Conservation (phyloP, 768 basidiomycete genomes). For the Daedaleopsis sinensis region DNA sequence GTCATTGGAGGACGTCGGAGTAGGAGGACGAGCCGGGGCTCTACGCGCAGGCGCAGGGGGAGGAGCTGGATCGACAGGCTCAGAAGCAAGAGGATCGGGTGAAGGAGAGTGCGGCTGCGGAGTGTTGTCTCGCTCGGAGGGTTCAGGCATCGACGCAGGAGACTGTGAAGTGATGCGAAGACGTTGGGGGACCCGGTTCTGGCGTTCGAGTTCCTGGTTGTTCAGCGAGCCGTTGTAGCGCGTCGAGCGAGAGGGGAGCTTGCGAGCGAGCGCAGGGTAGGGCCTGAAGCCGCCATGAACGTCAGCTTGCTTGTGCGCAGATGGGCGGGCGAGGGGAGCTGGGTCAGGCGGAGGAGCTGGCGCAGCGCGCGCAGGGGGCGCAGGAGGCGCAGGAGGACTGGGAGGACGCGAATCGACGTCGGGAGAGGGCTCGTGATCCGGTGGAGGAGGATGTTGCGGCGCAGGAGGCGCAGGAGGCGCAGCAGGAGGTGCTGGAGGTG, state of each 20-base stretch:
- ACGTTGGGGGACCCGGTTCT: neutral
- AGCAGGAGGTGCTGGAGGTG: slow-evolving; percentile 13
- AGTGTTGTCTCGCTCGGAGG: slow-evolving; percentile 1
- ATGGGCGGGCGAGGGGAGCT: neutral
- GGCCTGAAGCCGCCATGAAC: slow-evolving; percentile 4
- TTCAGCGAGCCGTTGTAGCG: slow-evolving; percentile 4
- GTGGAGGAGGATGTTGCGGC: neutral
- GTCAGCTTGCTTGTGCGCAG: slow-evolving; percentile 4
- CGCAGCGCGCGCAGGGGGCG: neutral
- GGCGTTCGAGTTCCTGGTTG: slow-evolving; percentile 1
- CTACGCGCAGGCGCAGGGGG: neutral
- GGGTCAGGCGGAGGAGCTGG: slow-evolving; percentile 2
- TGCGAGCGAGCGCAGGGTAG: slow-evolving; percentile 4
- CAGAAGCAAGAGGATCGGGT: neutral
- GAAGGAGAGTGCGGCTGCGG: slow-evolving; percentile 1
- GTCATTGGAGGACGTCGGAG: neutral
- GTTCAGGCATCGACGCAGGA: slow-evolving; percentile 6
- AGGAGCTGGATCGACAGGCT: slow-evolving; percentile 1
- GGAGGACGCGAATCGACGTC: neutral
- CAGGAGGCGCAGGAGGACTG: slow-evolving; percentile 6
- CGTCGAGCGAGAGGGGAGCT: slow-evolving; percentile 8
- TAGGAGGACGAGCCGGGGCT: neutral
- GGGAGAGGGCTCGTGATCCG: neutral
- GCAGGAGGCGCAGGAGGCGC: neutral
- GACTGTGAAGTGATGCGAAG: neutral